phyloP scores from a whole-genome alignment of 805 yeast species.

The Lachancea sp. region DNA sequence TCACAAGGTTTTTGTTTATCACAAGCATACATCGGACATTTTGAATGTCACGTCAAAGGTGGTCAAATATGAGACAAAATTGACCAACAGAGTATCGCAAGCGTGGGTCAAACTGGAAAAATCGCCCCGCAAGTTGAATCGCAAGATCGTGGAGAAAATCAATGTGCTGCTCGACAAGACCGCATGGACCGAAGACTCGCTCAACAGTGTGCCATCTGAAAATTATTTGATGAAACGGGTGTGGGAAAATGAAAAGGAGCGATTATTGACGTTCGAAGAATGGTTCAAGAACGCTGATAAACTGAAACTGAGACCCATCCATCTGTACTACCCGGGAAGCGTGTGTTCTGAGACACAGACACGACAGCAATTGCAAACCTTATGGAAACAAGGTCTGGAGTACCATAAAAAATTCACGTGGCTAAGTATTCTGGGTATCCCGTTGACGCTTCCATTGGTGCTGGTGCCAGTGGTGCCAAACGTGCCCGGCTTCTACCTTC shows the following conservation, averaged over 20 bases:
- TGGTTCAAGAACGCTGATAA: constrained; percentile 10
- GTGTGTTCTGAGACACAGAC: constrained; percentile 30
- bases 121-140: constrained; percentile 52
- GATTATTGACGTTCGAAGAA: constrained; percentile 15
- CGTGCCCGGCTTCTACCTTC: constrained; percentile 81
- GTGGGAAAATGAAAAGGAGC: constrained; percentile 14
- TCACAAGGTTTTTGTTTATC: constrained; percentile 54
- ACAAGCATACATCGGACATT: constrained; percentile 46
- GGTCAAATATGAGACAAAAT: constrained; percentile 37
- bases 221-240: constrained; percentile 41
- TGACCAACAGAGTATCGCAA: constrained; percentile 44
- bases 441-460: constrained; percentile 74
- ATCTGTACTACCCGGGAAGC: constrained; percentile 46
- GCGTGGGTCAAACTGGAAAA: constrained; percentile 58
- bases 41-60: constrained; percentile 34
- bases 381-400: constrained; percentile 40
- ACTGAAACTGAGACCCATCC: constrained; percentile 29
- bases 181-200: constrained; percentile 74
- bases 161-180: constrained; percentile 51
- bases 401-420: constrained; percentile 53
- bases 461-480: constrained; percentile 84
- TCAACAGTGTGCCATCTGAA: constrained; percentile 70
- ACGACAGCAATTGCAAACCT: constrained; percentile 35
- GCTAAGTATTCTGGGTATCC: constrained; percentile 53
- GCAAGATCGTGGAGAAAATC: constrained; percentile 49